A percentile compares a stretch with the other conserved stretches of the same genome.
These are phyloP conservation scores for Physcomitrium patens DNA, from an alignment of 225 moss, liverwort and hornwort species.

Conservation along the genomic window DNA sequence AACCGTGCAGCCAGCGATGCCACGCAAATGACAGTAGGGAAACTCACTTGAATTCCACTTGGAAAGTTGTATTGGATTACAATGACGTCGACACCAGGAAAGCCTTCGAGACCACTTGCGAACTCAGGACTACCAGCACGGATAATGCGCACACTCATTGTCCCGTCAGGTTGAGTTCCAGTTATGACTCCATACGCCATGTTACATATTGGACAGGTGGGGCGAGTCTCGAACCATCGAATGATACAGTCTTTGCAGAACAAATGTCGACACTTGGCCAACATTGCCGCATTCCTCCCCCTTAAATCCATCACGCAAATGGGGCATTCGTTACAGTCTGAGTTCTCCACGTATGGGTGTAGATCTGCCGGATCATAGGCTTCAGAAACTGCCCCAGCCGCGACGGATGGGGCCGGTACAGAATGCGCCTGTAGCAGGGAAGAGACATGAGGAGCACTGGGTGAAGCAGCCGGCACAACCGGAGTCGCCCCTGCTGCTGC, in stretches of 20 bases:
- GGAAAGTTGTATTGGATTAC: constrained; percentile 57
- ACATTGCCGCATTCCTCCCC: constrained; percentile 38
- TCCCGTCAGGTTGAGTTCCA: constrained; percentile 61
- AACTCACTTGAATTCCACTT: constrained; percentile 57
- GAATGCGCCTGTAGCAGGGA: constrained; percentile 24
- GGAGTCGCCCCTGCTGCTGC: neutral
- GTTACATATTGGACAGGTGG: constrained; percentile 62
- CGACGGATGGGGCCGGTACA: constrained; percentile 39
- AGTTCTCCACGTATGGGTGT: constrained; percentile 46
- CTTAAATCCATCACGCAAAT: constrained; percentile 58
- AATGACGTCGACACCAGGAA: constrained; percentile 49
- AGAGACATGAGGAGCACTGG: constrained; percentile 29
- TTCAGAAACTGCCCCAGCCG: constrained; percentile 36
- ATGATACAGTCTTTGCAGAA: constrained; percentile 61
- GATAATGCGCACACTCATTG: constrained; percentile 55
- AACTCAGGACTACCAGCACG: constrained; percentile 47
- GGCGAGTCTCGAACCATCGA: constrained; percentile 63
- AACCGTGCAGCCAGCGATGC: neutral
- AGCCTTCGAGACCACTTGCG: constrained; percentile 57
- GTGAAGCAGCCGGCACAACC: constrained; percentile 15
- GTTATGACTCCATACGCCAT: constrained; percentile 63
- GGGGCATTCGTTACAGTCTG: constrained; percentile 60
- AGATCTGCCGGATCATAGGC: constrained; percentile 47
- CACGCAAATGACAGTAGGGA: neutral
- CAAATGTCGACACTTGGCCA: constrained; percentile 56